Conservation (phyloP, 2,329 filamentous ascomycete genomes). For the Chaetomium globosum region DNA sequence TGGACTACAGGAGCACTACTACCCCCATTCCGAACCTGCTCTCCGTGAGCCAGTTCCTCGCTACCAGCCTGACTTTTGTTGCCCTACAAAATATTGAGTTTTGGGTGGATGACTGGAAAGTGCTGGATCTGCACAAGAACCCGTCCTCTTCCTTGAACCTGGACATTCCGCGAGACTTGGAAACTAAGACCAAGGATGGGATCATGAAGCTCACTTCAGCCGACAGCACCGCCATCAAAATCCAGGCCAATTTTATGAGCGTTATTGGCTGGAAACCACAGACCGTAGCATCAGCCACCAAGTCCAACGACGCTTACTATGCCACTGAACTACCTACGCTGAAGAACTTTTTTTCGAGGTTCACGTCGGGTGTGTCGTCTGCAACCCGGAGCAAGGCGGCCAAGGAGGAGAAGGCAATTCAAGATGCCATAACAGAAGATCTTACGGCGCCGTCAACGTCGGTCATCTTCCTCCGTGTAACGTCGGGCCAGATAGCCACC, state of each 20-base stretch:
- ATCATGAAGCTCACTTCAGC: slow-evolving; percentile 85
- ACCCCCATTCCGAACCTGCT: slow-evolving; percentile 84
- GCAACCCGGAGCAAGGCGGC: slow-evolving; percentile 58
- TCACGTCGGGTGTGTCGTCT: slow-evolving; percentile 61
- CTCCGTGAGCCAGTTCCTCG: slow-evolving; percentile 86
- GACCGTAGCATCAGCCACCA: slow-evolving; percentile 45
- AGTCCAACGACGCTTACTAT: slow-evolving; percentile 52
- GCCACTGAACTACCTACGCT: slow-evolving; percentile 62
- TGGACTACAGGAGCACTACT: slow-evolving; percentile 88
- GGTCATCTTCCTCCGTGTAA: slow-evolving; percentile 86
- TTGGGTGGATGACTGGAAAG: slow-evolving; percentile 82
- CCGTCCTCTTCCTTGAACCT: slow-evolving; percentile 75
- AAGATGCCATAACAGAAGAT: slow-evolving; percentile 68
- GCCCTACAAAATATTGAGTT: slow-evolving; percentile 85
- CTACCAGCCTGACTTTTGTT: slow-evolving; percentile 95
- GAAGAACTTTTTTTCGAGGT: slow-evolving; percentile 76
- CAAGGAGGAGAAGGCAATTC: slow-evolving; percentile 63
- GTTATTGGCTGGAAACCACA: slow-evolving; percentile 80
- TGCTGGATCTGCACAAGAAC: slow-evolving; percentile 81
- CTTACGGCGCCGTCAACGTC: slow-evolving; percentile 70
- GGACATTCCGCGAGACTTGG: slow-evolving; percentile 74
- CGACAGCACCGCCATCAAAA: slow-evolving; percentile 83
- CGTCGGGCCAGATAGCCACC: slow-evolving; percentile 79
- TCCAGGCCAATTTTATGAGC: slow-evolving; percentile 87
- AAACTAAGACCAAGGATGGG: slow-evolving; percentile 80